A percentile compares a stretch with the other conserved stretches of the same genome.
Evolutionary conservation across 345 rosid genomes (phyloP).

Genomic region (Toxicodendron radicans): DNA sequence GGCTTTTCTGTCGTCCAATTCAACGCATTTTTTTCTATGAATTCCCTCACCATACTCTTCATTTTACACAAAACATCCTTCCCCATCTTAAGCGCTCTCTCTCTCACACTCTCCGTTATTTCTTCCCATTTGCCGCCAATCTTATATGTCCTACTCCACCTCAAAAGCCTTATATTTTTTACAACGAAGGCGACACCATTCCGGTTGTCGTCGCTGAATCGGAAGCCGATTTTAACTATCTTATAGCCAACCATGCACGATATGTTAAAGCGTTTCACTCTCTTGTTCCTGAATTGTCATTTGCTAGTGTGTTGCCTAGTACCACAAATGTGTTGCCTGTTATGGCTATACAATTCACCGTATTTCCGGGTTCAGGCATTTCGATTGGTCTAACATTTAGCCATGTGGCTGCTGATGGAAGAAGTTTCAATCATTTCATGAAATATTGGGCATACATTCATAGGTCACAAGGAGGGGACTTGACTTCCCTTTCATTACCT

Average conservation of each 20-base stretch:
- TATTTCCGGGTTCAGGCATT: constrained; percentile 41
- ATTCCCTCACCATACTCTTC: constrained; percentile 27
- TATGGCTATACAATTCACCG: constrained; percentile 30
- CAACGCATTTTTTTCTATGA: constrained; percentile 40
- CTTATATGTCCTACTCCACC: constrained; percentile 28
- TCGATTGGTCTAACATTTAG: constrained; percentile 29
- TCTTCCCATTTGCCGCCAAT: constrained; percentile 41
- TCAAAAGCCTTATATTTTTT: constrained; percentile 25
- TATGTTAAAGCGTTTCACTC: constrained; percentile 21
- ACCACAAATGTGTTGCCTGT: constrained; percentile 15
- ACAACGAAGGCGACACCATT: constrained; percentile 33
- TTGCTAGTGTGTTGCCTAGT: neutral
- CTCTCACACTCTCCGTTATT: no score
- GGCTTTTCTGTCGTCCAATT: constrained; percentile 18
- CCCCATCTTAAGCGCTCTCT: constrained; percentile 52
- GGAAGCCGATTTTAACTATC: constrained; percentile 24
- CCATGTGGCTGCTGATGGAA: constrained; percentile 39
- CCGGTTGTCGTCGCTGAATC: constrained; percentile 37
- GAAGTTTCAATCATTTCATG: constrained; percentile 26
- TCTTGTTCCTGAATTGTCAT: constrained; percentile 29
- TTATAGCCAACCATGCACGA: constrained; percentile 26
- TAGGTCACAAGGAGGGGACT: constrained; percentile 11
- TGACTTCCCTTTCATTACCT: constrained; percentile 15
- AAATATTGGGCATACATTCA: constrained; percentile 40
- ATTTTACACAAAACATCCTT: constrained; percentile 31